Evolutionary conservation across 2,329 filamentous ascomycete genomes (phyloP).

Genomic region (Aureobasidium sp.): DNA sequence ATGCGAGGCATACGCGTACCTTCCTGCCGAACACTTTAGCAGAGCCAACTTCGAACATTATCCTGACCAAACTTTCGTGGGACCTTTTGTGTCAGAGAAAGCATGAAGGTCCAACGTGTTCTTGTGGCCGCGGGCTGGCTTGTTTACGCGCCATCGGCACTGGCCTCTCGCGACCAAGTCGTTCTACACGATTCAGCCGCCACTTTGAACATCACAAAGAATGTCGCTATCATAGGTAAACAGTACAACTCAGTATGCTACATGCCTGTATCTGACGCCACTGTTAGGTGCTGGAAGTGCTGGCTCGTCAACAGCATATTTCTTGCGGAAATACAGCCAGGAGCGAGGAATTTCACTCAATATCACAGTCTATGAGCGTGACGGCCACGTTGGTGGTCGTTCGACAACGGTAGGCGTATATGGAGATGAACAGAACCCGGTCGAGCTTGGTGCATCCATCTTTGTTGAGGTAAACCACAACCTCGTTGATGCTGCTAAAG

Average conservation of each 20-base stretch:
- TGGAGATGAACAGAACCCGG: slow-evolving; percentile 53
- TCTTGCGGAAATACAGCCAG: slow-evolving; percentile 63
- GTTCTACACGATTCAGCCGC: not conserved
- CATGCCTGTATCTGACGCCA: not conserved
- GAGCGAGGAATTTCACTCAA: slow-evolving; percentile 55
- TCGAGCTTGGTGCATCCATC: slow-evolving; percentile 81
- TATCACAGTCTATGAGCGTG: slow-evolving; percentile 82
- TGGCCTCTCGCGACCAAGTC: not conserved
- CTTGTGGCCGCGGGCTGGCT: not conserved
- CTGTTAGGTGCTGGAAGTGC: slow-evolving; percentile 70
- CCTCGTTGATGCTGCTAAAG: slow-evolving; percentile 61
- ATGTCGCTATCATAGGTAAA: slow-evolving; percentile 12
- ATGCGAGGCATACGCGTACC: not conserved
- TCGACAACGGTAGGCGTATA: slow-evolving; percentile 77
- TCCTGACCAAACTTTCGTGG: not conserved
- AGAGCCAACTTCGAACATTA: not conserved
- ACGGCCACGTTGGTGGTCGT: slow-evolving; percentile 70
- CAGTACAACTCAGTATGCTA: not conserved
- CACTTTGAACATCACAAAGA: not conserved
- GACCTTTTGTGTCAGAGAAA: not conserved
- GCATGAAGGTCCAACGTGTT: not conserved
- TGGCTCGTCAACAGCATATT: slow-evolving; percentile 79
- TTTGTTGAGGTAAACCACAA: slow-evolving; percentile 83
- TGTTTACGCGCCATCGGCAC: not conserved
- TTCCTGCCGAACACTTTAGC: not conserved